Percentiles rank a stretch among this genome's conserved stretches.
These are phyloP conservation scores for Arthrobotrys entomopaga DNA, from an alignment of 2,329 filamentous ascomycete genomes.

Conservation along the genomic window DNA sequence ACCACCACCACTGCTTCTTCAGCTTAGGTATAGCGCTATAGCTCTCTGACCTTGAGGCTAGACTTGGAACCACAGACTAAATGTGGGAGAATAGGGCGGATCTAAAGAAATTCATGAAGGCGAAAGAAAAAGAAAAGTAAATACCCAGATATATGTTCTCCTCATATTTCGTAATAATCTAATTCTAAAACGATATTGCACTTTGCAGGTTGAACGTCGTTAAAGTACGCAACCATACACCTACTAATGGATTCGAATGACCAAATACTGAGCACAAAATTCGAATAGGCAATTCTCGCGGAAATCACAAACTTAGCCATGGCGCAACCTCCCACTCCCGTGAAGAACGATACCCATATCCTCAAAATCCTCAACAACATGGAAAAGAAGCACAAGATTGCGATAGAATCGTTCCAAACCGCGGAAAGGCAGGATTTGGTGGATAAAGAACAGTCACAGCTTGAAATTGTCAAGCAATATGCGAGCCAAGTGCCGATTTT, in stretches of 20 bases:
- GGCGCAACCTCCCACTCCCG: conserved; percentile 69
- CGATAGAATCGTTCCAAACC: conserved; percentile 71
- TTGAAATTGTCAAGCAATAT: conserved; percentile 67
- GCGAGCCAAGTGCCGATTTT: conserved; percentile 71
- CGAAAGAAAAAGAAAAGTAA: conserved; percentile 67
- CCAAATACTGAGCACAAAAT: background rate
- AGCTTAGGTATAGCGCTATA: conserved; percentile 60
- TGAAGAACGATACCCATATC: conserved; percentile 72
- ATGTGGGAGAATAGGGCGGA: conserved; percentile 62
- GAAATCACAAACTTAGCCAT: conserved; percentile 79
- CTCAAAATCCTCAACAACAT: conserved; percentile 75
- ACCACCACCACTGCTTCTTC: conserved; percentile 61
- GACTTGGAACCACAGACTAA: background rate
- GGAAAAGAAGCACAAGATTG: conserved; percentile 69
- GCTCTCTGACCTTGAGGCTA: background rate
- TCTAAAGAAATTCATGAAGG: conserved; percentile 74
- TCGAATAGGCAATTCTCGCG: conserved; percentile 68
- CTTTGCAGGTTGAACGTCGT: conserved; percentile 60
- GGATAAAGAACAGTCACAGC: conserved; percentile 75
- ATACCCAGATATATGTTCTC: conserved; percentile 65
- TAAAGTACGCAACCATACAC: conserved; percentile 7
- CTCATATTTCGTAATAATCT: background rate
- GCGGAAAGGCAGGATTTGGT: conserved; percentile 75
- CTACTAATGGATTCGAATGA: background rate
- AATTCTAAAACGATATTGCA: conserved; percentile 62